Percentiles rank a stretch among this genome's conserved stretches.
Evolutionary conservation across 2,329 filamentous ascomycete genomes (phyloP).

Genomic region (Onygenales sp.): DNA sequence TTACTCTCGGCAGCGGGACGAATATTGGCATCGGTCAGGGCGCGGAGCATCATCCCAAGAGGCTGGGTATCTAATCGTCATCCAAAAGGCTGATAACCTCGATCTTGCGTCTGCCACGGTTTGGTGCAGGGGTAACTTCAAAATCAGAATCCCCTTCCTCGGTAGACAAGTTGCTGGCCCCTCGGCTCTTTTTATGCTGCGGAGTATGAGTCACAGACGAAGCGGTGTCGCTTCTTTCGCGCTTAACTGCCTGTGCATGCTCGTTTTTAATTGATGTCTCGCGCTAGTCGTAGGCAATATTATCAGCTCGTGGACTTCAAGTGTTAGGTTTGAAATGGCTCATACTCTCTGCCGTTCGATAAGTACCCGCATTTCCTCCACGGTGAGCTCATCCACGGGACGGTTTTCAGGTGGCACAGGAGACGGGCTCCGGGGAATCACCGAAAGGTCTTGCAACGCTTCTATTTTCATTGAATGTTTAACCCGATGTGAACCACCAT

Average conservation of each 20-base stretch:
- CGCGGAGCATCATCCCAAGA: too few species aligned
- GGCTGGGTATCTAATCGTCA: background rate
- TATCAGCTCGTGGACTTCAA: too few species aligned
- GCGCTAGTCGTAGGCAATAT: background rate
- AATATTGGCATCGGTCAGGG: too few species aligned
- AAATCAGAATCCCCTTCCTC: background rate
- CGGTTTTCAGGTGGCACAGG: conserved; percentile 17
- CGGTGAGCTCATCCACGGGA: conserved; percentile 13
- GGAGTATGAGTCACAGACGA: background rate
- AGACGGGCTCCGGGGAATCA: conserved; percentile 19
- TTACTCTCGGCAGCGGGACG: too few species aligned
- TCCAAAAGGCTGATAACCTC: background rate
- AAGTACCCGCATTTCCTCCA: conserved; percentile 17
- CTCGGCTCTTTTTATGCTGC: background rate
- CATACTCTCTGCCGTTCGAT: conserved; percentile 13
- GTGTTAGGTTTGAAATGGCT: background rate
- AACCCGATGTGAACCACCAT: background rate
- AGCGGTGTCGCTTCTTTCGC: background rate
- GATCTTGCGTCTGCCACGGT: background rate
- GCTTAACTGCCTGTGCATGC: background rate
- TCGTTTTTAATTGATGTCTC: background rate
- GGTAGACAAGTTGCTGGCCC: background rate
- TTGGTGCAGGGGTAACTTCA: background rate
- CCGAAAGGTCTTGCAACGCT: conserved; percentile 20
- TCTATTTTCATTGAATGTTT: conserved; percentile 7